Conservation (phyloP, 495 filamentous ascomycete genomes). For the Glonium stellatum region DNA sequence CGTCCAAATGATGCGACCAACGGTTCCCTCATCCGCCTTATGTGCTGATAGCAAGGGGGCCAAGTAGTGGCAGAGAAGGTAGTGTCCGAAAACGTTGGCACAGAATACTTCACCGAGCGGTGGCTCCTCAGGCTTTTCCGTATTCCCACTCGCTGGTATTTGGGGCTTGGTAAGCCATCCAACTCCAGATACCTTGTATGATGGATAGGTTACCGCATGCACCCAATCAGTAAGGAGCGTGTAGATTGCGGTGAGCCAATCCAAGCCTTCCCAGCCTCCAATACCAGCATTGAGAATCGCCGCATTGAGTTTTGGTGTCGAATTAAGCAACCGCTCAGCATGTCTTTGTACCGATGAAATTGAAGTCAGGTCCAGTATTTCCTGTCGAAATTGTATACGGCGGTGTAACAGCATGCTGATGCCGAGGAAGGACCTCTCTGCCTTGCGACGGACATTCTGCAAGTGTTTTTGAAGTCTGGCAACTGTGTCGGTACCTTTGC, state of each 20-base stretch:
- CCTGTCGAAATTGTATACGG: constrained; percentile 40
- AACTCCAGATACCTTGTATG: constrained; percentile 57
- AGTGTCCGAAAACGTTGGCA: constrained; percentile 92
- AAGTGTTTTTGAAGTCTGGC: constrained; percentile 48
- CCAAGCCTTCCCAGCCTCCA: constrained; percentile 74
- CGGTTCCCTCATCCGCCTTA: constrained; percentile 31
- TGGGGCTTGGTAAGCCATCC: constrained; percentile 49
- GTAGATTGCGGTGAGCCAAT: constrained; percentile 60
- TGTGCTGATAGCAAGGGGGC: constrained; percentile 58
- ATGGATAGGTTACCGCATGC: constrained; percentile 67
- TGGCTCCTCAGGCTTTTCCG: constrained; percentile 39
- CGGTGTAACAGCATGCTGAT: constrained; percentile 46
- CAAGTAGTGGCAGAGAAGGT: constrained; percentile 76
- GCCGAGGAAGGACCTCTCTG: constrained; percentile 39
- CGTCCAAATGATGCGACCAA: constrained; percentile 74
- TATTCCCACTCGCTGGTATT: constrained; percentile 11
- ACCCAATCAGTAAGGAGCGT: constrained; percentile 57
- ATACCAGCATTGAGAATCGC: constrained; percentile 84
- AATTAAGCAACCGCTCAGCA: constrained; percentile 41
- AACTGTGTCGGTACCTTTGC: constrained; percentile 56
- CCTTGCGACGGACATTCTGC: constrained; percentile 35
- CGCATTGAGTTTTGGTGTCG: constrained; percentile 61
- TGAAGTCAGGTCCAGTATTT: constrained; percentile 50
- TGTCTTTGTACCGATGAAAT: constrained; percentile 49
- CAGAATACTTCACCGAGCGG: constrained; percentile 74